Evolutionary conservation across 176 grass and related monocot genomes (phyloP), one percentile per base, ranked within the genome.

Genomic region (Echinochloa phyllopogon): DNA sequence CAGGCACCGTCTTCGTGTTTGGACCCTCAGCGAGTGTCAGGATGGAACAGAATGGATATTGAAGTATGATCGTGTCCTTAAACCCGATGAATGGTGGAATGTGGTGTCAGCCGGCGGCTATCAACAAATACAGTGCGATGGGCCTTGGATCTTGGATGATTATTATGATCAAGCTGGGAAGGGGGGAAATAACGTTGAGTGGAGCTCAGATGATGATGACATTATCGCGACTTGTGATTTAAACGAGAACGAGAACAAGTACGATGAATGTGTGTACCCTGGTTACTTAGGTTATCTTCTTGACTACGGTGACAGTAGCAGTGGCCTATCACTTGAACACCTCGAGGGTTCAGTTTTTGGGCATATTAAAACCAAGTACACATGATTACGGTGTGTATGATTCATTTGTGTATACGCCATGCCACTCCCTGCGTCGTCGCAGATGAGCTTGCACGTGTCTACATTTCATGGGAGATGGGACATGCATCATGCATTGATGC

Each of bases 141-240:
- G 70, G 13, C 45, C 44, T 18, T 73, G 70, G 70, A 73, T 50
- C 70, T 50, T 73, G 27, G 69, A 50, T 50, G 69, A 72, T 7
- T 48, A 49, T 2, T 62, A 27, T 33, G 23, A 33, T n/a, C 14
- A 18, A 51, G n/a, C n/a, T 0, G 8, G 0, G 3, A 29, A 15
- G n/a, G 12, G 6, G 1, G 4, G 6, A 0, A 33, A 4, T 17
- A 16, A 29, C 1, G 10, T 73, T 18, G 49, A 55, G 0, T 55
- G 49, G 72, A 75, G 10, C 72, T 75, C 49, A 0, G 72, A 55
- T 9, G 48, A 74, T 3, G 71, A 74, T 5, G 48, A 53, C 25
- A 1, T 74, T 15, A 74, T 74, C 13, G 13, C 14, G 6, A 49
- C n/a, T 24, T 5, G 2, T 4, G 44, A 72, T 2, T n/a, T n/a